phyloP scores from a whole-genome alignment of 768 basidiomycete genomes.

The Mycena vitilis region DNA sequence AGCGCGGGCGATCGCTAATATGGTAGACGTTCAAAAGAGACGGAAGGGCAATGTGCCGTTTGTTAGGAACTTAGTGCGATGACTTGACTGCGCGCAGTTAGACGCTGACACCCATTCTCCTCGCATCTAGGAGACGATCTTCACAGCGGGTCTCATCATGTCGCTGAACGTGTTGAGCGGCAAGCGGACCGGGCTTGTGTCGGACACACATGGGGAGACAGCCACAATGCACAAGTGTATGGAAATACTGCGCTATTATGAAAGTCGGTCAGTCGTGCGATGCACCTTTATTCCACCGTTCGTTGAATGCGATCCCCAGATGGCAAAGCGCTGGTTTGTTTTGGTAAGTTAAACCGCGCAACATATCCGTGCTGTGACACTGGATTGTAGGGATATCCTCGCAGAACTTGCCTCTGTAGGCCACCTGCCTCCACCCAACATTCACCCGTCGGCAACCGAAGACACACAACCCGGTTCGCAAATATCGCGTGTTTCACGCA shows the following conservation, averaged over 20 bases:
- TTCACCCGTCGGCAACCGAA: no score
- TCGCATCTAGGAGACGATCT: slow-evolving; percentile 50
- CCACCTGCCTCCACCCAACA: slow-evolving; percentile 6
- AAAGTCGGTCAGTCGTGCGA: slow-evolving; percentile 45
- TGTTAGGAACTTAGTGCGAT: neutral
- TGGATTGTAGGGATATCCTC: slow-evolving; percentile 34
- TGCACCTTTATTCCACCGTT: no score
- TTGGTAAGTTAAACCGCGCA: neutral
- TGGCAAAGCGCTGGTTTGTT: slow-evolving; percentile 56
- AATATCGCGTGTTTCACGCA: slow-evolving; percentile 22
- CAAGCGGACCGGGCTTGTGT: slow-evolving; percentile 56
- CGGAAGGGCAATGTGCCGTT: slow-evolving; percentile 45
- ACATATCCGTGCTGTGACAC: slow-evolving; percentile 36
- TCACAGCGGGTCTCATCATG: slow-evolving; percentile 62
- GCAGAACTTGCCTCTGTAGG: slow-evolving; percentile 38
- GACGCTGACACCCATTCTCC: neutral
- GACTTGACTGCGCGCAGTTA: no score
- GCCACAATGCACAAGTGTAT: slow-evolving; percentile 70
- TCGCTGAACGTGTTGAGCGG: slow-evolving; percentile 76
- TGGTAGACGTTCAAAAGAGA: slow-evolving; percentile 65
- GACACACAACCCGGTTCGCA: slow-evolving; percentile 18
- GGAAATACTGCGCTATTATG: slow-evolving; percentile 58
- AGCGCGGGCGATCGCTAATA: slow-evolving; percentile 78
- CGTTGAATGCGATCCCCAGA: slow-evolving; percentile 36
- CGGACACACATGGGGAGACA: slow-evolving; percentile 62